Evolutionary conservation across 2,329 filamentous ascomycete species (phyloP), one percentile per base, ranked within the genome.

Genomic region (Colletotrichum magnum): DNA sequence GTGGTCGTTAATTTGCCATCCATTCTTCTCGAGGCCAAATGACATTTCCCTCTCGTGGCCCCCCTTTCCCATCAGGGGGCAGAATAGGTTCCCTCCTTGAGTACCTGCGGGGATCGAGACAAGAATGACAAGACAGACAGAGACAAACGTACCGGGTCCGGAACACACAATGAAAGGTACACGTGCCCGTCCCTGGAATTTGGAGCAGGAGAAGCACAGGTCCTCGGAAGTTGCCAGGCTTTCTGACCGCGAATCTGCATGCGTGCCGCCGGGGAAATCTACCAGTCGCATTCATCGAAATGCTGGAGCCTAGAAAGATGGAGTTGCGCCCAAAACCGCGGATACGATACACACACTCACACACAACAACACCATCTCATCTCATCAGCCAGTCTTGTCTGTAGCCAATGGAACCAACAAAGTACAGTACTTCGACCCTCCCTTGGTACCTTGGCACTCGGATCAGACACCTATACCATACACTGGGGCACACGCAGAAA

Each of bases 231-330:
- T 52, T 51, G 16, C 53, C 60, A 64, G 61, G 28, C 61, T 68
- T 45, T 64, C 26, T 48, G 32, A 24, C 21, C 21, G 21, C 21
- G 21, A 24, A 24, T 36, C 32, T 36, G 32, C 32, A 36, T 10
- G 32, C 32, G 7, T 36, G 32, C 47, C 54, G 28, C 39, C 54
- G 28, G 36, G 48, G 32, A 45, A 36, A 16, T 45, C 66, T 52
- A 50, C 56, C 66, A 69, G 57, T 58, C 66, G 50, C 51, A 66
- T 36, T 32, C 21, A 41, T 52, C 54, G 48, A 41, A 69, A 66
- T 69, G 48, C 62, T 69, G 66, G 56, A 69, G 66, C 66, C 66
- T 69, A 24, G 62, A 69, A 64, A 66, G 56, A 69, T 65, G 61
- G 61, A 51, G 54, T 65, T 59, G 54, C 56, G 54, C 26, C 66